phyloP scores from a whole-genome alignment of 441 rosid genomes.

The Pelargonium fulgidum region DNA sequence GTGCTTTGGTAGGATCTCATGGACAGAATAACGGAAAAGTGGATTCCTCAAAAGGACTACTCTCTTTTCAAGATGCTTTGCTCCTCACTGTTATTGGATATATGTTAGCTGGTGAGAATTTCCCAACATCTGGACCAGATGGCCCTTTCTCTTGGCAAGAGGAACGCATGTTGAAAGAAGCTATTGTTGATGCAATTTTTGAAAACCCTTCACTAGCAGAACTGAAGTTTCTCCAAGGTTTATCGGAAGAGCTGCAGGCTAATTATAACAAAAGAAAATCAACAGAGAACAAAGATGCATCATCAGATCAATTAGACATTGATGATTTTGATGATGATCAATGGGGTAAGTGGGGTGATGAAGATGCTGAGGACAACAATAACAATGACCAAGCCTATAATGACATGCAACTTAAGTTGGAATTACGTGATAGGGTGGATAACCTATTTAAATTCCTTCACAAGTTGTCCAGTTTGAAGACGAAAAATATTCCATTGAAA shows the following conservation, averaged over 20 bases:
- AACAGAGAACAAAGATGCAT: constrained; percentile 37
- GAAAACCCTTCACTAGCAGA: constrained; percentile 63
- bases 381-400: constrained; percentile 45
- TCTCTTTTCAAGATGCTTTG: constrained; percentile 65
- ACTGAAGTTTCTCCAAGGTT: constrained; percentile 64
- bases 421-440: constrained; percentile 80
- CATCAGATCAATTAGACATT: constrained; percentile 42
- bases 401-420: constrained; percentile 79
- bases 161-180: constrained; percentile 84
- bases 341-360: constrained; percentile 95
- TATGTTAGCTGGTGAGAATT: constrained; percentile 86
- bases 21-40: constrained; percentile 35
- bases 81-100: constrained; percentile 71
- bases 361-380: constrained; percentile 40
- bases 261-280: constrained; percentile 38
- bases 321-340: constrained; percentile 92
- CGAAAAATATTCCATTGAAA: constrained; percentile 40
- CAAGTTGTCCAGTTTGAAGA: constrained; percentile 58
- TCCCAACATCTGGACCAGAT: constrained; percentile 77
- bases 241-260: constrained; percentile 64
- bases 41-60: constrained; percentile 42
- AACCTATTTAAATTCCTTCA: constrained; percentile 68
- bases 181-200: constrained; percentile 63
- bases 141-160: constrained; percentile 99
- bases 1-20: constrained; percentile 43